A percentile compares a stretch with the other conserved stretches of the same genome.
phyloP scores from a whole-genome alignment of 441 rosid genomes.

The Pelargonium australe region DNA sequence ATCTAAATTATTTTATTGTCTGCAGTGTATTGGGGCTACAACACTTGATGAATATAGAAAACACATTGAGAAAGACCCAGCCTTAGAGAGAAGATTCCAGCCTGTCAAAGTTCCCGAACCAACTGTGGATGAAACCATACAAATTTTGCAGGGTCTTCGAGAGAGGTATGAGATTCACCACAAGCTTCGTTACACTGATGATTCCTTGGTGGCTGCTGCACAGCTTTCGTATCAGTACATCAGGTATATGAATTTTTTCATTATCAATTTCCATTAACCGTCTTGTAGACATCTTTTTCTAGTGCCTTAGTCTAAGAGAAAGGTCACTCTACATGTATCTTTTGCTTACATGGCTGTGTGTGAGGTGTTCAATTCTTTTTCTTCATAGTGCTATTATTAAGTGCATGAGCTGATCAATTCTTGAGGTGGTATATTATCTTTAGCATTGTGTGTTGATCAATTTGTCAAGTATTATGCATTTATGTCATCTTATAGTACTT shows the following conservation, averaged over 20 bases:
- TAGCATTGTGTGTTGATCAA: too few species aligned
- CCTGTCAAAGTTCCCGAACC: conserved; percentile 87
- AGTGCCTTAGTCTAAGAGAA: not conserved
- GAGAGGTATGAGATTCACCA: conserved; percentile 91
- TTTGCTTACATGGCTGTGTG: too few species aligned
- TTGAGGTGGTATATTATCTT: too few species aligned
- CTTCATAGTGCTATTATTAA: too few species aligned
- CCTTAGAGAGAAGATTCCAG: conserved; percentile 87
- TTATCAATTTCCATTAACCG: not conserved
- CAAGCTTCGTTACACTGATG: conserved; percentile 72
- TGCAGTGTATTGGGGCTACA: conserved; percentile 93
- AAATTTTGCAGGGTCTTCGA: conserved; percentile 76
- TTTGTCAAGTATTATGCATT: too few species aligned
- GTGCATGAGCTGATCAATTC: too few species aligned
- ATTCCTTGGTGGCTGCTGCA: conserved; percentile 74
- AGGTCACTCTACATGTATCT: not conserved
- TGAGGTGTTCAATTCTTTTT: too few species aligned
- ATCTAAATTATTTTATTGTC: conserved; percentile 1
- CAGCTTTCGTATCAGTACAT: conserved; percentile 80
- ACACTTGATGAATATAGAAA: conserved; percentile 80
- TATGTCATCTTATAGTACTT: too few species aligned
- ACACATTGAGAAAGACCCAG: conserved; percentile 89
- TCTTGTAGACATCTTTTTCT: too few species aligned
- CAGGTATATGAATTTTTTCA: conserved; percentile 34
- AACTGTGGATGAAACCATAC: conserved; percentile 74